Conservation (phyloP, 257 asterid species). For the Plectranthus barbatus region DNA sequence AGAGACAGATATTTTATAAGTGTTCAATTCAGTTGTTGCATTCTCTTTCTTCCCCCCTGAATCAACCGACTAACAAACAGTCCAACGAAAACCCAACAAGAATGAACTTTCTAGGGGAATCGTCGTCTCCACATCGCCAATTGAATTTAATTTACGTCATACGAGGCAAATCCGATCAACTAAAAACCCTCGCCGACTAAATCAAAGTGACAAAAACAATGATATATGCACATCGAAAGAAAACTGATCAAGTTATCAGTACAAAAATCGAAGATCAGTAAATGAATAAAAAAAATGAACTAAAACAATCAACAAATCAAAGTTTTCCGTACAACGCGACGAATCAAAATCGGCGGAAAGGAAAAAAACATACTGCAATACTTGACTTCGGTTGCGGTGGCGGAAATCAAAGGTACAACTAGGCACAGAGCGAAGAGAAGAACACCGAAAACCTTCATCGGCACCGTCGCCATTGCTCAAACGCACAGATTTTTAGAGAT, state of each 20-base stretch:
- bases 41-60: not conserved
- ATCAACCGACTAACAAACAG: not conserved
- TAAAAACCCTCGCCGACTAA: not conserved
- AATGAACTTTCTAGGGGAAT: too few relatives aligned
- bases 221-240: not conserved
- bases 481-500: not conserved
- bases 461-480: slow-evolving; percentile 14
- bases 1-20: not conserved
- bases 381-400: slow-evolving; percentile 19
- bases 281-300: not conserved
- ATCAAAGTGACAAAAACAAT: not conserved
- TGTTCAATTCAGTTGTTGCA: not conserved
- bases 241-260: not conserved
- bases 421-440: slow-evolving; percentile 24
- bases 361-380: slow-evolving; percentile 38
- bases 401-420: slow-evolving; percentile 26
- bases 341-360: not conserved
- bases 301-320: not conserved
- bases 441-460: slow-evolving; percentile 26
- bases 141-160: not conserved
- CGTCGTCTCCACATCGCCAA: not conserved
- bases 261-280: not conserved
- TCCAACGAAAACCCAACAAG: not conserved
- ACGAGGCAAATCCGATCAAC: not conserved
- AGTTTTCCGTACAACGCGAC: not conserved